Evolutionary conservation across 192 early-diverging fungal species (phyloP).

Genomic region (Phycomyces nitens): DNA sequence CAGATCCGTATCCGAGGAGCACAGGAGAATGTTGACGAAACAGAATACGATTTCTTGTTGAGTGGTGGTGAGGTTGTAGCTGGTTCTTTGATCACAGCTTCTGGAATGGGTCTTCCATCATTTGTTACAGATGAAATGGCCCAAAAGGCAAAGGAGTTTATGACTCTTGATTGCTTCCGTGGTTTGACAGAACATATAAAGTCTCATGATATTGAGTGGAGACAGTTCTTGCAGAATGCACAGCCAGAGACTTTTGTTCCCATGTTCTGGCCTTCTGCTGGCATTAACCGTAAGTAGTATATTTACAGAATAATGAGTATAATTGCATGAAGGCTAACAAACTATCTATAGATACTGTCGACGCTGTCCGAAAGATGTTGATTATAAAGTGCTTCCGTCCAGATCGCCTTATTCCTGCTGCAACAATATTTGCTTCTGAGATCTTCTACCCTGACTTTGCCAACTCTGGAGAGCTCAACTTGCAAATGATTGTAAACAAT

Average conservation of each 20-base stretch:
- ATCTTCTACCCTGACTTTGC: conserved; percentile 63
- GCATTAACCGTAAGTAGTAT: conserved; percentile 26
- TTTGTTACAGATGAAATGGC: conserved; percentile 51
- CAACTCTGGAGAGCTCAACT: conserved; percentile 59
- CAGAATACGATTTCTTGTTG: conserved; percentile 70
- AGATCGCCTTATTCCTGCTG: conserved; percentile 79
- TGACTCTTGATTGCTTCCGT: conserved; percentile 40
- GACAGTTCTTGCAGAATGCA: conserved; percentile 41
- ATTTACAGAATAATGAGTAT: too few relatives aligned
- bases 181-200: conserved; percentile 36
- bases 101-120: conserved; percentile 34
- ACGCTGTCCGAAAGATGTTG: conserved; percentile 74
- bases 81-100: conserved; percentile 29
- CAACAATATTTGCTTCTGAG: conserved; percentile 64
- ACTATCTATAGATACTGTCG: conserved; percentile 40
- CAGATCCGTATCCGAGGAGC: conserved; percentile 76
- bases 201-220: conserved; percentile 44
- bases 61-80: conserved; percentile 50
- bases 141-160: conserved; percentile 42
- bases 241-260: conserved; percentile 50
- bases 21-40: conserved; percentile 54
- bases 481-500: conserved; percentile 62
- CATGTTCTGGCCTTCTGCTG: conserved; percentile 45
- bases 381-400: conserved; percentile 84
- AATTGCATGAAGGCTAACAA: too few relatives aligned